phyloP scores from a whole-genome alignment of 2,329 filamentous ascomycete species.

The Penicillium brasilianum region DNA sequence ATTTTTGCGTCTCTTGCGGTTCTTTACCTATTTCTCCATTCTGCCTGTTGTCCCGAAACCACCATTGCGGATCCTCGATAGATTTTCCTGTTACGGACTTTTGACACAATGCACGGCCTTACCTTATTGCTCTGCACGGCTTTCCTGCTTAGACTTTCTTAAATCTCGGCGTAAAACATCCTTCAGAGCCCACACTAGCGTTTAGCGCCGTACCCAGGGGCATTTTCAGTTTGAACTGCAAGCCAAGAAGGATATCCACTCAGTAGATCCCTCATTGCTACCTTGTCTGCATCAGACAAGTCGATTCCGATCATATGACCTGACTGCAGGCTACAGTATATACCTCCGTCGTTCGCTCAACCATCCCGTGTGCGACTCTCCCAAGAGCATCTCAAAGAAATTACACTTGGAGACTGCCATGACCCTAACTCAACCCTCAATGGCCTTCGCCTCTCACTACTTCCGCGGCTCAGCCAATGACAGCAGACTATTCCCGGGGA shows the following conservation, averaged over 20 bases:
- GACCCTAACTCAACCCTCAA: not conserved
- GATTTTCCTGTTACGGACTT: slow-evolving; percentile 15
- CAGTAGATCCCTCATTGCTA: not conserved
- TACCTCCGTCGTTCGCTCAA: not conserved
- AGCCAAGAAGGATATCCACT: slow-evolving; percentile 20
- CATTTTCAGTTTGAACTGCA: slow-evolving; percentile 8
- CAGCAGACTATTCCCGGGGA: slow-evolving; percentile 17
- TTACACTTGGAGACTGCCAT: not conserved
- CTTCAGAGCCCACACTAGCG: slow-evolving; percentile 1
- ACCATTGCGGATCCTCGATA: slow-evolving; percentile 16
- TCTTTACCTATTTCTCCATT: slow-evolving; percentile 8
- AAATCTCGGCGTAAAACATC: not conserved
- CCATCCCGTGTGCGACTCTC: not conserved
- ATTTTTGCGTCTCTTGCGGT: slow-evolving; percentile 16
- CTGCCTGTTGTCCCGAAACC: slow-evolving; percentile 1
- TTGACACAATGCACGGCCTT: slow-evolving; percentile 20
- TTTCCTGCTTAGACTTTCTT: not conserved
- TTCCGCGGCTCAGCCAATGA: slow-evolving; percentile 24
- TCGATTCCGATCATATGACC: slow-evolving; percentile 13
- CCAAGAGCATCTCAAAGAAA: too few relatives aligned
- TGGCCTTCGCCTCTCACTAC: slow-evolving; percentile 10
- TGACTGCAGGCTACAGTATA: not conserved
- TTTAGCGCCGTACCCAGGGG: not conserved
- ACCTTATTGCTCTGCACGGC: slow-evolving; percentile 1
- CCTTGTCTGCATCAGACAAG: slow-evolving; percentile 8